A percentile compares a stretch with the other conserved stretches of the same genome.
phyloP scores from a whole-genome alignment of 2,329 filamentous ascomycete species.

The Ambrosiella xylebori region DNA sequence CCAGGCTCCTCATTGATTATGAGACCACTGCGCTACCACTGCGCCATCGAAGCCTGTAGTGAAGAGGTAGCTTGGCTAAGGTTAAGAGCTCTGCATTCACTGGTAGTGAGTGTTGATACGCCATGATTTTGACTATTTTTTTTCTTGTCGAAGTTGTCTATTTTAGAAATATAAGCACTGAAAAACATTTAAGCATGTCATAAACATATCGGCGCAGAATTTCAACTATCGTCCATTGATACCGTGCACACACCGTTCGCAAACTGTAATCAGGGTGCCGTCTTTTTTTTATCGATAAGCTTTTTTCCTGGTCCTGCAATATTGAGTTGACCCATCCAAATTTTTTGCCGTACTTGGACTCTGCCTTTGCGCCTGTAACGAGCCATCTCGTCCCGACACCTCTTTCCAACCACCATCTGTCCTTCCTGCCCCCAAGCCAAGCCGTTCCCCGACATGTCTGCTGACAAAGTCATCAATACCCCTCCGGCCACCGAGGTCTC shows the following conservation, averaged over 20 bases:
- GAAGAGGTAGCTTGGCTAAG: not conserved
- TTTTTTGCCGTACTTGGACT: not conserved
- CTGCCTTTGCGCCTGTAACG: not conserved
- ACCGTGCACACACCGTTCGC: not conserved
- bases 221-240: not conserved
- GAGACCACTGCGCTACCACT: slow-evolving; percentile 14
- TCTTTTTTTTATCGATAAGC: slow-evolving; percentile 1
- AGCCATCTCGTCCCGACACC: not conserved
- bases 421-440: not conserved
- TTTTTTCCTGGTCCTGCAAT: not conserved
- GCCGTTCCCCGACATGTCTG: slow-evolving; percentile 2
- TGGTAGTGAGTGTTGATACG: not conserved
- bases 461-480: slow-evolving; percentile 8
- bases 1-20: slow-evolving; percentile 13
- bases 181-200: not conserved
- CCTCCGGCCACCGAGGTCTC: slow-evolving; percentile 14
- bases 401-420: not conserved
- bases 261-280: not conserved
- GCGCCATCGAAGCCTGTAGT: slow-evolving; percentile 14
- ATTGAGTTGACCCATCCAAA: not conserved
- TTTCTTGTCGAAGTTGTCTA: not conserved
- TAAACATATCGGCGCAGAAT: not conserved
- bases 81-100: not conserved
- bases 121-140: not conserved
- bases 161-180: not conserved